These are phyloP conservation scores for Corymbia citriodora DNA, from an alignment of 441 rosid genomes.

Conservation along the genomic window DNA sequence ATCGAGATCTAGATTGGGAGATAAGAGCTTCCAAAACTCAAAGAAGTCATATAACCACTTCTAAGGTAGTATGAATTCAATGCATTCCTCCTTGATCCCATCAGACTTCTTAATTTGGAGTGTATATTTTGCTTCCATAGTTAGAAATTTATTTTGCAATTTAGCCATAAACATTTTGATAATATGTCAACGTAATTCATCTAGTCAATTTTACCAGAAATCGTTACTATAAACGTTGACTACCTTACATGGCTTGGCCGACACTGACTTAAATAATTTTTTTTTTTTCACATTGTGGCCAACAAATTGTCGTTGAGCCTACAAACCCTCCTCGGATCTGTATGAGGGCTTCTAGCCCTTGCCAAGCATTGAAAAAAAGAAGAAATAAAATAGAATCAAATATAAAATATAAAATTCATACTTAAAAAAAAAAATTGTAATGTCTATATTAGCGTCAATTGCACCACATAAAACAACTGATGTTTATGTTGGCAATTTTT, in stretches of 20 bases:
- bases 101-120: background rate
- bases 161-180: no score
- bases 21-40: background rate
- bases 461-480: rapidly evolving
- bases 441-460: rapidly evolving
- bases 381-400: background rate
- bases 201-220: background rate
- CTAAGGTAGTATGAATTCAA: no score
- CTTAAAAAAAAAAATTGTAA: no score
- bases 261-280: no score
- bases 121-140: no score
- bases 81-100: background rate
- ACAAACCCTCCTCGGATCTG: background rate
- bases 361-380: no score
- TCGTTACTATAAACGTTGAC: rapidly evolving
- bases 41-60: background rate
- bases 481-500: no score
- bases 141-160: no score
- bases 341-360: background rate
- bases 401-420: no score
- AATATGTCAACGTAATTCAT: background rate
- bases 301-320: rapidly evolving
- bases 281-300: background rate
- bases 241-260: rapidly evolving
- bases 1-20: no score